These are phyloP conservation scores for Cryptococcus hybrid DNA, from an alignment of 1,284 basidiomycete genomes.

Conservation along the genomic window DNA sequence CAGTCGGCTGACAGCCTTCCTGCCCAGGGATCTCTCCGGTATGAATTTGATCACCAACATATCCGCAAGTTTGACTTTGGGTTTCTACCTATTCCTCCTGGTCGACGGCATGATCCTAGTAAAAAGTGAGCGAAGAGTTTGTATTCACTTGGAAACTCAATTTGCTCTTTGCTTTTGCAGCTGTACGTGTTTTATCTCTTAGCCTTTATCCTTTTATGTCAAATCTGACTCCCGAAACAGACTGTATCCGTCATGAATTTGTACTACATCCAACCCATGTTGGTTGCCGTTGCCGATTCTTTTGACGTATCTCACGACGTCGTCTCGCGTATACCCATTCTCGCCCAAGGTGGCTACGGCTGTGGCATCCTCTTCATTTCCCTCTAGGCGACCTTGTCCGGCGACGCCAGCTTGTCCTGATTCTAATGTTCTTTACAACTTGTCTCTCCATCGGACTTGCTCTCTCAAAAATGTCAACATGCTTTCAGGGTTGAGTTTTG, in stretches of 20 bases:
- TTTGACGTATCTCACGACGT: conserved; percentile 60
- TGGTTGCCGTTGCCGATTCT: conserved; percentile 55
- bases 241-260: conserved; percentile 56
- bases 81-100: conserved; percentile 64
- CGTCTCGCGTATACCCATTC: conserved; percentile 60
- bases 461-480: conserved; percentile 54
- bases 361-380: conserved; percentile 61
- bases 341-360: conserved; percentile 56
- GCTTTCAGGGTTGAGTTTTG: conserved; percentile 60
- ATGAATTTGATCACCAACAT: neutral
- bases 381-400: conserved; percentile 67
- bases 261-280: conserved; percentile 67
- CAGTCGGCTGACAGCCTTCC: too few relatives aligned
- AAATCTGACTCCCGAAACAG: conserved; percentile 3
- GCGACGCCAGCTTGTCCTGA: conserved; percentile 57
- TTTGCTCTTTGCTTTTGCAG: conserved; percentile 63
- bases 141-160: conserved; percentile 64
- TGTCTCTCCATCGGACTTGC: conserved; percentile 60
- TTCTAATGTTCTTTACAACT: conserved; percentile 54
- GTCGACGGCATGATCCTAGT: conserved; percentile 59
- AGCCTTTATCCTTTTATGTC: neutral
- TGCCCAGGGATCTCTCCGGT: too few relatives aligned
- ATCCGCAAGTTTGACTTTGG: conserved; percentile 41
- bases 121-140: conserved; percentile 24
- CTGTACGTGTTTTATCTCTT: conserved; percentile 53